Conservation (phyloP, 305 asterid genomes). For the Rubia balearica region DNA sequence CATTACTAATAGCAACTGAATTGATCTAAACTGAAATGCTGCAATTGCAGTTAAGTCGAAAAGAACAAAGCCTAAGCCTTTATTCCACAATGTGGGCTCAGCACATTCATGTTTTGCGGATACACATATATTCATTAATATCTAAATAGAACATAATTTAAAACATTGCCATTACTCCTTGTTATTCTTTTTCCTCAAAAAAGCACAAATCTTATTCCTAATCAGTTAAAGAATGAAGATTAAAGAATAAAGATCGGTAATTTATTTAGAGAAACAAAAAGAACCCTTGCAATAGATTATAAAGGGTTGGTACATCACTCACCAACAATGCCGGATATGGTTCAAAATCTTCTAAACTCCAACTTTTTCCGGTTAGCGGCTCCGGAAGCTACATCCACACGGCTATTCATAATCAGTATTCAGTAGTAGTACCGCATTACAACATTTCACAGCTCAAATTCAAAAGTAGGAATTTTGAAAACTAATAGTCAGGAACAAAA, state of each 20-base stretch:
- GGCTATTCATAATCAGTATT: slow-evolving; percentile 10
- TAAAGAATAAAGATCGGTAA: background rate
- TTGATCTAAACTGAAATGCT: background rate
- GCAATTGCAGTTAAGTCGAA: background rate
- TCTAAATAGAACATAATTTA: background rate
- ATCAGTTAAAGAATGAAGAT: background rate
- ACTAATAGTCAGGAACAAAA: background rate
- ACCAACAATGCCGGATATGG: slow-evolving; percentile 82
- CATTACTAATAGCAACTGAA: background rate
- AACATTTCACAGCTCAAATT: background rate
- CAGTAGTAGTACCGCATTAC: background rate
- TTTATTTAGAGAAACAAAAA: background rate
- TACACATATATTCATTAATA: background rate
- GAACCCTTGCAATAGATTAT: background rate
- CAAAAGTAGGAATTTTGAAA: background rate
- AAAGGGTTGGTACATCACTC: slow-evolving; percentile 8
- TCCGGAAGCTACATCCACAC: slow-evolving; percentile 53
- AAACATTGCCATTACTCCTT: background rate
- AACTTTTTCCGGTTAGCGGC: slow-evolving; percentile 74
- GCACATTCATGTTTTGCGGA: background rate
- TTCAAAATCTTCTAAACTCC: slow-evolving; percentile 77
- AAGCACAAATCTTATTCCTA: background rate
- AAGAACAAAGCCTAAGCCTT: background rate
- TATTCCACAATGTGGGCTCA: background rate
- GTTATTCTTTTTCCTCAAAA: background rate